Base-by-base conservation (phyloP, 164 flowering plant genomes). In the Protea cynaroides region DNA sequence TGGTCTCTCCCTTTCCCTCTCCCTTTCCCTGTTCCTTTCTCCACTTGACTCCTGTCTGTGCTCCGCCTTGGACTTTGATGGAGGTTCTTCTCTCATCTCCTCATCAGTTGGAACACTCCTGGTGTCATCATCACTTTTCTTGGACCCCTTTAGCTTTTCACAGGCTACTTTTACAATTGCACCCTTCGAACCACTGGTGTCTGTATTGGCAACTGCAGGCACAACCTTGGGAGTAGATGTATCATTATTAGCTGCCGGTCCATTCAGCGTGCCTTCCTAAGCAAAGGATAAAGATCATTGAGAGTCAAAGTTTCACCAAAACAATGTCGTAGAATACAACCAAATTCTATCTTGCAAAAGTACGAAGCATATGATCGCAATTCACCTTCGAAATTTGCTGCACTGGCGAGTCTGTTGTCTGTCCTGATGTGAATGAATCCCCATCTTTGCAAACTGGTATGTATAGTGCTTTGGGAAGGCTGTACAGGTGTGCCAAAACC, bases 361-460 rank as follows among this genome's bases (percentile, higher is more conserved):
- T 14, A 49, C 5, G 6, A 49, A 49, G 18, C 52, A 49, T 12
- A 49, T 15, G 19, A 21, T 44, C 2, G 25, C 23, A 61, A 47
- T 25, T 67, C 61, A 89, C 97, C 92, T 87, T 89, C 50, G 81
- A 66, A 66, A 55, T 70, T 64, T 78, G 65, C 62, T 71, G 83
- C 46, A 82, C 66, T 65, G 79, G 88, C 44, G 86, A 58, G 74
- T 86, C 89, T 71, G 65, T 65, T 62, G 81, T 43, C 69, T 77
- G 82, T 66, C 65, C 83, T 43, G 95, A 78, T 21, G 86, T 72
- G 65, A 83, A 81, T 2, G 89, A 77, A 37, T 82, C 83, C 22
- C 86, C 86, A 61, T 89, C 92, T 81, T 86, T 94, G 61, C 90
- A 92, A 19, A 92, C 96, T 24, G 87, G 82, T 38, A 88, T 69